These are phyloP conservation scores for Graphilbum ipis-grandicollis DNA, from an alignment of 2,329 filamentous ascomycete genomes.

Conservation along the genomic window DNA sequence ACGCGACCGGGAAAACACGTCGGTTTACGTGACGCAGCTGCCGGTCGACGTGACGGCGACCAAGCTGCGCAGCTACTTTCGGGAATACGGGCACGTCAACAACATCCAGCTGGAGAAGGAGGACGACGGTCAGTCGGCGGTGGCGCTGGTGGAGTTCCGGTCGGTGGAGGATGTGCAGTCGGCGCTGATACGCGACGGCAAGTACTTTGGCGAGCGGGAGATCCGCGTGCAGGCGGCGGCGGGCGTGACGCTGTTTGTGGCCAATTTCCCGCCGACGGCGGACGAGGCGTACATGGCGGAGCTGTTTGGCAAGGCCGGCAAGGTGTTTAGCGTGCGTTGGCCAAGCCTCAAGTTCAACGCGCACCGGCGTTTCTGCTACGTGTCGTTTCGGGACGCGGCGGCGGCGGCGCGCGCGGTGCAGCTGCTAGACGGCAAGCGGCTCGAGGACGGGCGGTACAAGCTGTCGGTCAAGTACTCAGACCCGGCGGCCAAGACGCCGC, in stretches of 20 bases:
- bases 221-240: constrained; percentile 61
- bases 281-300: constrained; percentile 53
- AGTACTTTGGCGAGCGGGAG: constrained; percentile 55
- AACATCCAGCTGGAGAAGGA: constrained; percentile 53
- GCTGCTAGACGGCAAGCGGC: constrained; percentile 51
- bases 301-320: constrained; percentile 58
- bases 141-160: constrained; percentile 74
- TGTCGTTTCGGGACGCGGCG: constrained; percentile 62
- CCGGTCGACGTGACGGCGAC: constrained; percentile 52
- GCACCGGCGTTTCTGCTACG: constrained; percentile 84
- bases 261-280: constrained; percentile 70
- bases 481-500: constrained; percentile 58
- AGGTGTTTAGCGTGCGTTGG: constrained; percentile 72
- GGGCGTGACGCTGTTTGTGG: constrained; percentile 69
- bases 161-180: constrained; percentile 63
- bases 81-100: constrained; percentile 73
- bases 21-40: constrained; percentile 63
- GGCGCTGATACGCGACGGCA: constrained; percentile 66
- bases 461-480: constrained; percentile 73
- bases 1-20: constrained; percentile 81
- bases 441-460: constrained; percentile 51
- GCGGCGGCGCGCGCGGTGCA: constrained; percentile 54
- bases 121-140: constrained; percentile 38
- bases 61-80: constrained; percentile 76
- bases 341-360: constrained; percentile 83